A percentile compares a stretch with the other conserved stretches of the same genome.
These are phyloP conservation scores for Suillus paluster DNA, from an alignment of 768 basidiomycete species.

Conservation along the genomic window DNA sequence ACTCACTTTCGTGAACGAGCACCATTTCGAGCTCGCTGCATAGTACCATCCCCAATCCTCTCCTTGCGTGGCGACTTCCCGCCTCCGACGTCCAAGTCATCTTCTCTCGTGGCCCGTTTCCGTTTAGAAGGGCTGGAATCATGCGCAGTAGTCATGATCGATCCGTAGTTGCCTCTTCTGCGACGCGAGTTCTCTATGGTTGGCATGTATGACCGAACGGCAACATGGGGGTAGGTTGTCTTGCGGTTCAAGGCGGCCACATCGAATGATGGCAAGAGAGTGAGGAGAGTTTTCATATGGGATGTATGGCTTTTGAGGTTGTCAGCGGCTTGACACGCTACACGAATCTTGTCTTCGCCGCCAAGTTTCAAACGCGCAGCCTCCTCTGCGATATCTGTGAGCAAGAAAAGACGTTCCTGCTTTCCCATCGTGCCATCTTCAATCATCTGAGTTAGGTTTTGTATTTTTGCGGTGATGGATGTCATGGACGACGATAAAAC, in stretches of 20 bases:
- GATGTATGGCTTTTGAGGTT: conserved; percentile 69
- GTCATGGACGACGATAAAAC: conserved; percentile 90
- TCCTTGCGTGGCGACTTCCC: conserved; percentile 70
- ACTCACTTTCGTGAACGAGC: conserved; percentile 66
- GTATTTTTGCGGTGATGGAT: conserved; percentile 81
- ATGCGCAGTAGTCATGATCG: conserved; percentile 51
- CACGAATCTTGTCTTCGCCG: conserved; percentile 97
- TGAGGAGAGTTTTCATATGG: conserved; percentile 66
- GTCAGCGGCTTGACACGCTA: conserved; percentile 90
- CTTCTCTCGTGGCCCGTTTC: conserved; percentile 62
- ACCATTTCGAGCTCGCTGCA: conserved; percentile 54
- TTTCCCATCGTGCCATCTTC: conserved; percentile 60
- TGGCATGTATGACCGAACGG: conserved; percentile 70
- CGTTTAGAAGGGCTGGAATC: conserved; percentile 71
- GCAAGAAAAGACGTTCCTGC: conserved; percentile 81
- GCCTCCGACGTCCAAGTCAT: conserved; percentile 59
- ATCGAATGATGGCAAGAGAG: conserved; percentile 68
- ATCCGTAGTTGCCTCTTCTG: conserved; percentile 58
- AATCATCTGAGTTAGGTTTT: conserved; percentile 74
- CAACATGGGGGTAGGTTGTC: conserved; percentile 79
- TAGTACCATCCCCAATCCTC: conserved; percentile 45
- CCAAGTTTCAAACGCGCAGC: conserved; percentile 89
- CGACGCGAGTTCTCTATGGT: conserved; percentile 69
- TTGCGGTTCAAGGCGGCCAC: conserved; percentile 56
- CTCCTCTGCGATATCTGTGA: conserved; percentile 94